These are phyloP conservation scores for Diatrype stigma DNA, from an alignment of 2,329 filamentous ascomycete genomes.

Conservation along the genomic window DNA sequence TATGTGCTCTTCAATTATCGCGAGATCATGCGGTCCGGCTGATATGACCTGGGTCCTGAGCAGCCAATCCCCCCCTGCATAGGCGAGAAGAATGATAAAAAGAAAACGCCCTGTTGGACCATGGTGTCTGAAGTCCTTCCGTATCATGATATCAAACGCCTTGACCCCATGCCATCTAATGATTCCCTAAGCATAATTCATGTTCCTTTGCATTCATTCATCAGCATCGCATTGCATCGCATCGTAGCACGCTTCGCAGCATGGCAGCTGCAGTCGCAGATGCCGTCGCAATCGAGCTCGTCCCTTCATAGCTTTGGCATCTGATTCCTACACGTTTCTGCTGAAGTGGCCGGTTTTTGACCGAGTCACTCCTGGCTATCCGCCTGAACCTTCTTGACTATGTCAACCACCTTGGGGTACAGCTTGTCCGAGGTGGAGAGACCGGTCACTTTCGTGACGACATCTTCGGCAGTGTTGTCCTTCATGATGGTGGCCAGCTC, in stretches of 20 bases:
- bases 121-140: neutral
- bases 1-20: neutral
- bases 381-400: slow-evolving; percentile 82
- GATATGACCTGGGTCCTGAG: too few species aligned
- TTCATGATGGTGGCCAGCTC: slow-evolving; percentile 85
- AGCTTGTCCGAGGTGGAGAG: slow-evolving; percentile 74
- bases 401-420: slow-evolving; percentile 67
- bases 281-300: too few species aligned
- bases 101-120: neutral
- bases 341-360: neutral
- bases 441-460: slow-evolving; percentile 77
- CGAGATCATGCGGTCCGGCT: neutral
- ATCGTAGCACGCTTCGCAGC: neutral
- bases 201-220: neutral
- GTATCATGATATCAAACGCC: neutral
- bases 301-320: neutral
- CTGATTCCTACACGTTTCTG: neutral
- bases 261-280: neutral
- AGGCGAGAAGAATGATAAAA: neutral
- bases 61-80: too few species aligned
- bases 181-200: neutral
- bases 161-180: neutral
- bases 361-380: slow-evolving; percentile 44
- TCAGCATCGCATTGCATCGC: neutral
- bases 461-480: slow-evolving; percentile 65